These are phyloP conservation scores for Chlorella sp. DNA, from an alignment of 139 green algal species.

Conservation along the genomic window DNA sequence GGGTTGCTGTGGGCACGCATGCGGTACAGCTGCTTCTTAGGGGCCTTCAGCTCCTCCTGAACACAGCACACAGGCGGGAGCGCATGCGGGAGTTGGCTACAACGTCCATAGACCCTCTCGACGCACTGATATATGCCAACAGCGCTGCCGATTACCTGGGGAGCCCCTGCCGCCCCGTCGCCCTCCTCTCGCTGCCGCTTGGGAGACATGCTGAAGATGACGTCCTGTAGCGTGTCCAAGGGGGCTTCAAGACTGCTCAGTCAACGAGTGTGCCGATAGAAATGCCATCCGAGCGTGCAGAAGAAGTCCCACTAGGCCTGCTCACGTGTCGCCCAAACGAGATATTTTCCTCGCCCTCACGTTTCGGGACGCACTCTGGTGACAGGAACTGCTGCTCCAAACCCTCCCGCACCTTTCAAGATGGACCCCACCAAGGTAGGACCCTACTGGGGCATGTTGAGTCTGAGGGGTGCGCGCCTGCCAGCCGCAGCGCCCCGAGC, in stretches of 20 bases:
- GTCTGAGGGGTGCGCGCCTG: no score
- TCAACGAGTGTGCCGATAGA: background rate
- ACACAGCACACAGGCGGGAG: background rate
- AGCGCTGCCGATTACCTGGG: background rate
- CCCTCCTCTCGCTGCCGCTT: slow-evolving; percentile 23
- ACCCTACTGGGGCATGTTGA: no score
- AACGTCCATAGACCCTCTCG: no score
- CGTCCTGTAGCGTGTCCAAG: background rate
- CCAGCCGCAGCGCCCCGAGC: no score
- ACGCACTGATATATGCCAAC: no score
- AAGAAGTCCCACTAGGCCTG: no score
- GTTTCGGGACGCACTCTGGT: background rate
- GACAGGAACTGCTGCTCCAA: background rate
- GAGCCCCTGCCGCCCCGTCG: background rate
- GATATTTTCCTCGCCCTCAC: no score
- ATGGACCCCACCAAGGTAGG: slow-evolving; percentile 29
- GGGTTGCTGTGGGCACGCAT: slow-evolving; percentile 96
- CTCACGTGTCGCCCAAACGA: background rate
- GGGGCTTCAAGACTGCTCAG: background rate
- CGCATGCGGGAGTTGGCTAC: background rate
- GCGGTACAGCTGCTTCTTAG: slow-evolving; percentile 90
- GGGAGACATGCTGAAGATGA: slow-evolving; percentile 1
- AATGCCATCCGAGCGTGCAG: no score
- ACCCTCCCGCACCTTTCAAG: background rate
- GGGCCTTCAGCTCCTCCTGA: slow-evolving; percentile 48